Evolutionary conservation across 1,284 basidiomycete species (phyloP), one percentile per base, ranked within the genome.

Genomic region (Hemileia vastatrix): DNA sequence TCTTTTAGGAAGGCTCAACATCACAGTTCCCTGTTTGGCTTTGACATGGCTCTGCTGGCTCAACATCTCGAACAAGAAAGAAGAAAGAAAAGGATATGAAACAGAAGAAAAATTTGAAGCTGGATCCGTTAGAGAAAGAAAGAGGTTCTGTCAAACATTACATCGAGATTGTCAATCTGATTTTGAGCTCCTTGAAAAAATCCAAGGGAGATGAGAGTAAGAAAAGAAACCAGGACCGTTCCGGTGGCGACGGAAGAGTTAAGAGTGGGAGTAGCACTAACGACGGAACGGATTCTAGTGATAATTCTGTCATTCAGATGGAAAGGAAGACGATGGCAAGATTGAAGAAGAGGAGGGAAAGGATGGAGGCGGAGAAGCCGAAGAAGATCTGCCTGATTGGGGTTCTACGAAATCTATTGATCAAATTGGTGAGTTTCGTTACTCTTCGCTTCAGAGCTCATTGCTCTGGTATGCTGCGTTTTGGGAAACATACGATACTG

Each of bases 301-400:
- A 27, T 15, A 18, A n/a, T 15, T 15, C 8, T 4, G 47, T 3
- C 48, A 24, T 4, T 3, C 31, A 76, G 0, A 83, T 85, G 64
- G 81, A 80, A n/a, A 78, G 13, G 77, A 79, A 36, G 79, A 78
- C 3, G 79, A 77, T 59, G 78, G 76, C 23, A 77, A 77, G 51
- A 63, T 63, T 24, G 68, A 67, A 8, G 67, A 59, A 19, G 82
- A 83, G 23, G 49, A 23, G n/a, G n/a, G n/a, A n/a, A n/a, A n/a
- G n/a, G n/a, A n/a, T n/a, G n/a, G n/a, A n/a, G n/a, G n/a, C n/a
- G n/a, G n/a, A 23, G 44, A n/a, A 33, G 51, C 27, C 5, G 85
- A 87, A 61, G 82, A 83, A 3, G 82, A 83, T 6, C 77, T 88
- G 2, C 87, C 88, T 0, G 79, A 79, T 1, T 90, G 88, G 88